Conservation (phyloP, 169 alveolate species). For the Eimeria falciformis region DNA sequence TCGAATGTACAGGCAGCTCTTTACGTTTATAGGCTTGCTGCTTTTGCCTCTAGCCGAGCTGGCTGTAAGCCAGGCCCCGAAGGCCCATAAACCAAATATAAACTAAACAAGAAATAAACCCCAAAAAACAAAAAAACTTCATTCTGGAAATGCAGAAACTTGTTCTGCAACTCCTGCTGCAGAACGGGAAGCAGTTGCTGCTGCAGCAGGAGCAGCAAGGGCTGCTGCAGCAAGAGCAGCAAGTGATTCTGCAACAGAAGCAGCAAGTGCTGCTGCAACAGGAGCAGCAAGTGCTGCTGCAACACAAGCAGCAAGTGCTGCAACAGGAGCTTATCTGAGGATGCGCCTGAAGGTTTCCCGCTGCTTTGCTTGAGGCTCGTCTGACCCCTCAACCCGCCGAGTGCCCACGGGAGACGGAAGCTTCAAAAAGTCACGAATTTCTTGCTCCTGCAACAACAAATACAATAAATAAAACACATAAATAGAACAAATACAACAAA, state of each 20-base stretch:
- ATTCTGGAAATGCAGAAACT: no score
- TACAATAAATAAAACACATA: no score
- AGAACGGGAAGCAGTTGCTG: background rate
- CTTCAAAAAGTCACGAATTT: constrained; percentile 6
- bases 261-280: constrained; percentile 7
- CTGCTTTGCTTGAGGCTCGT: background rate
- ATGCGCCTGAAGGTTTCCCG: background rate
- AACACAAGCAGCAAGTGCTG: background rate
- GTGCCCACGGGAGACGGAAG: constrained; percentile 12
- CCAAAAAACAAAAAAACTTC: no score
- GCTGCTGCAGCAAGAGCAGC: background rate
- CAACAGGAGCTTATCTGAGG: constrained; percentile 21
- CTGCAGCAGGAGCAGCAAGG: constrained; percentile 40
- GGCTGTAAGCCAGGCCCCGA: no score
- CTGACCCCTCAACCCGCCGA: background rate
- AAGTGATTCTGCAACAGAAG: no score
- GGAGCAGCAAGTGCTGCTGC: constrained; percentile 9
- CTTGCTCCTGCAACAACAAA: constrained; percentile 22
- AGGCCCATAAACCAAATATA: no score
- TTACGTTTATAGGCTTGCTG: no score
- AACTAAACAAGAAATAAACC: background rate
- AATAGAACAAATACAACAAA: no score
- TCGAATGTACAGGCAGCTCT: no score
- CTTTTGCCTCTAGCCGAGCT: no score
- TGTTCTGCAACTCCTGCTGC: no score